Evolutionary conservation across 257 asterid species (phyloP).

Genomic region (Fraxinus cuspidata): DNA sequence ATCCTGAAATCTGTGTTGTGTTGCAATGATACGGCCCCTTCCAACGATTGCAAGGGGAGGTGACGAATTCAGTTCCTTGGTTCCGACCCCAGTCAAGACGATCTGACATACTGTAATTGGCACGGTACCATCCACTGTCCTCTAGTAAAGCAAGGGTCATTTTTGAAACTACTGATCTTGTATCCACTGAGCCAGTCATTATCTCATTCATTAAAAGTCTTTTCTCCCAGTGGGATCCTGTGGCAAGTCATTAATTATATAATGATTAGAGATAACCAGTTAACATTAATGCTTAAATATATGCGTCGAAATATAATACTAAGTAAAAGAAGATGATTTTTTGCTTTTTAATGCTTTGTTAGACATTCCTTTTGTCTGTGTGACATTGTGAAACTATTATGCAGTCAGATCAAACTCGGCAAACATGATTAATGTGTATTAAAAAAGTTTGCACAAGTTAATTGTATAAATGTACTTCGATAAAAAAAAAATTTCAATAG

Average conservation of each 20-base stretch:
- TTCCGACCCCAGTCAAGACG: conserved; percentile 93
- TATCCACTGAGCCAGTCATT: conserved; percentile 96
- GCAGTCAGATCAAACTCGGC: not conserved
- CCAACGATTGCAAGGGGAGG: conserved; percentile 85
- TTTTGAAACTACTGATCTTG: conserved; percentile 90
- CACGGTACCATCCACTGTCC: conserved; percentile 96
- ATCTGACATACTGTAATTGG: conserved; percentile 90
- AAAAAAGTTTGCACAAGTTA: not conserved
- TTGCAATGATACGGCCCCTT: conserved; percentile 95
- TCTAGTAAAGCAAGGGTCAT: conserved; percentile 96
- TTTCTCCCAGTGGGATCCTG: conserved; percentile 99
- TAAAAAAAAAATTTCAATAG: not conserved
- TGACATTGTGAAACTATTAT: not conserved
- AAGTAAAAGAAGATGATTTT: not conserved
- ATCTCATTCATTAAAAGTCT: conserved; percentile 94
- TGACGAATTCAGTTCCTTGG: conserved; percentile 85
- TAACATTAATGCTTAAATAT: conserved; percentile 15
- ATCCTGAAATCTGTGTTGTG: conserved; percentile 86
- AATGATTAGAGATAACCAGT: conserved; percentile 18
- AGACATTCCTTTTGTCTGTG: not conserved
- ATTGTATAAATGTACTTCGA: not conserved
- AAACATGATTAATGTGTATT: not conserved
- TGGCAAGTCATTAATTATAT: conserved; percentile 18
- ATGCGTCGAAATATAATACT: not conserved
- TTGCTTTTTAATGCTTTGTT: not conserved